These are phyloP conservation scores for Penicillium rolfsii DNA, from an alignment of 2,329 filamentous ascomycete genomes.

Conservation along the genomic window DNA sequence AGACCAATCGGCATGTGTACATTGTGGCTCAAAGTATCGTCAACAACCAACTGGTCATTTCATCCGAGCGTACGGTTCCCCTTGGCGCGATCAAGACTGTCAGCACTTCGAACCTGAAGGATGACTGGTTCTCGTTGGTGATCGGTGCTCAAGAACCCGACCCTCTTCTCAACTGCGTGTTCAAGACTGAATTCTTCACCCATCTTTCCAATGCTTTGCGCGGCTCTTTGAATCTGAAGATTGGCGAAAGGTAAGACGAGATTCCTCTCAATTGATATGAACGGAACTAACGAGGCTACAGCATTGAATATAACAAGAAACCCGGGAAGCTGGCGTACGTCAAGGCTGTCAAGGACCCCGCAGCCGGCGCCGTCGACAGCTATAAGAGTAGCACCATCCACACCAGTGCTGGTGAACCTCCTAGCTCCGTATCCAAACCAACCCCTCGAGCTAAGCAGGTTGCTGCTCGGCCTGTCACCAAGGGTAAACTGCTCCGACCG, in stretches of 20 bases:
- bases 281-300: constrained; percentile 27
- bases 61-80: constrained; percentile 78
- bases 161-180: constrained; percentile 86
- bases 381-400: constrained; percentile 96
- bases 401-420: constrained; percentile 79
- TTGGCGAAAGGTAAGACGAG: constrained; percentile 64
- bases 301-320: constrained; percentile 96
- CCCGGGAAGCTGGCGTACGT: constrained; percentile 87
- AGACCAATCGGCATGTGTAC: constrained; percentile 83
- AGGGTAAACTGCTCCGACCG: constrained; percentile 87
- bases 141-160: constrained; percentile 88
- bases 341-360: constrained; percentile 87
- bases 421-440: constrained; percentile 78
- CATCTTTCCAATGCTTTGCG: constrained; percentile 81
- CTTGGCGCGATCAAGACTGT: constrained; percentile 88
- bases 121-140: constrained; percentile 96
- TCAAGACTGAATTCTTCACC: constrained; percentile 97
- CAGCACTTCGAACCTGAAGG: constrained; percentile 76
- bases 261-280: not conserved
- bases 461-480: constrained; percentile 85
- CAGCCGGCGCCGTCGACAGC: constrained; percentile 70
- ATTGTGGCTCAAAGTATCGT: constrained; percentile 82
- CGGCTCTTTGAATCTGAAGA: constrained; percentile 78
- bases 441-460: constrained; percentile 87
- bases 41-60: constrained; percentile 79